Base-by-base conservation (phyloP, 768 basidiomycete genomes). In the Rhodotorula paludigena region DNA sequence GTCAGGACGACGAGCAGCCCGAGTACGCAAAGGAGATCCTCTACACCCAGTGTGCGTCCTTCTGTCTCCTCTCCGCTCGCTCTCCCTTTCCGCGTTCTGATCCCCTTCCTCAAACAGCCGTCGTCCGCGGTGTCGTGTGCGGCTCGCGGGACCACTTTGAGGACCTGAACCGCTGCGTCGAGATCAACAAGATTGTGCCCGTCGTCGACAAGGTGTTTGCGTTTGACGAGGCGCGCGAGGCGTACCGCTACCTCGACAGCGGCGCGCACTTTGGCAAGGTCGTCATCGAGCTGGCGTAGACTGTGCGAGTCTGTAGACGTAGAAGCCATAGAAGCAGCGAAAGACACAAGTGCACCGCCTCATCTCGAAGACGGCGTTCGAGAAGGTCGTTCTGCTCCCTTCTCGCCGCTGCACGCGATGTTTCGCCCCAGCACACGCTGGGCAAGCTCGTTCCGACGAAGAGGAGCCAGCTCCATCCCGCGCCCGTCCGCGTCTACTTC, bases 231-330 rank as follows among this genome's bases (percentile, higher is more conserved):
- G 78, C 81, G 11, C 76, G 79, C 36, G 78, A 82, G 52, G 86
- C 85, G 2, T 86, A 83, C 74, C 77, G 78, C 52, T 81, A 85
- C 73, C 78, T 85, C 30, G 79, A 81, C 65, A 82, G 81, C 2
- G 84, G 85, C 66, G 80, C 80, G 64, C 84, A 86, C 74, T 82
- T 85, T 30, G 86, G 86, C 23, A 86, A 87, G 77, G 81, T 86
- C 23, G 83, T 84, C 25, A 83, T 85, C 66, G 81, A 80, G 77
- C 81, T 85, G 47, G 33, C 20, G 51, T 21, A 42, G 21, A n/a
- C 2, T 14, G 44, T 23, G n/a, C n/a, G n/a, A n/a, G n/a, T n/a
- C n/a, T n/a, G n/a, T n/a, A n/a, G n/a, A n/a, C n/a, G n/a, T n/a
- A n/a, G n/a, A n/a, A n/a, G n/a, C n/a, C n/a, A n/a, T n/a, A n/a